These are phyloP conservation scores for Ogataea trehaloabstinens DNA, from an alignment of 805 yeast species.

Conservation along the genomic window DNA sequence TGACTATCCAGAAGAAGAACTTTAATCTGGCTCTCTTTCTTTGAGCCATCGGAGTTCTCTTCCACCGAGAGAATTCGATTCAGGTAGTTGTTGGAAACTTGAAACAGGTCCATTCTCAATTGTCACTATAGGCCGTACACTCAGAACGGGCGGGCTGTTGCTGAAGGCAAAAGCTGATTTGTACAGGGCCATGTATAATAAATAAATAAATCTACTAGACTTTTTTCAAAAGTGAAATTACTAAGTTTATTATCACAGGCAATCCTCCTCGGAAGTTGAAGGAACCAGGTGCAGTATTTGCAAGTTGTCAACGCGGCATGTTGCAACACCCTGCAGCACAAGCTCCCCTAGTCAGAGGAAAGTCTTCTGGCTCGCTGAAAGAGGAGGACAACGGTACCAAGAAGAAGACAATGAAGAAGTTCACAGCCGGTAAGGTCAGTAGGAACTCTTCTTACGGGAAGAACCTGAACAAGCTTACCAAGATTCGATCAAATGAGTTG, in stretches of 20 bases:
- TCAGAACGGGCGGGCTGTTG: no score
- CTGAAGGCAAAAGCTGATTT: no score
- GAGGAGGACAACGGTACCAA: conserved; percentile 21
- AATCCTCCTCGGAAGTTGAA: no score
- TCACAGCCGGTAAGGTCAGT: conserved; percentile 33
- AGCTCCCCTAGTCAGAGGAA: conserved; percentile 20
- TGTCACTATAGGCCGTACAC: not conserved
- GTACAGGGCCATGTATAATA: no score
- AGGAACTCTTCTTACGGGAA: conserved; percentile 36
- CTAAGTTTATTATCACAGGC: no score
- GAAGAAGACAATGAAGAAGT: conserved; percentile 30
- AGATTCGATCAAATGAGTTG: conserved; percentile 30
- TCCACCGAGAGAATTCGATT: conserved; percentile 32
- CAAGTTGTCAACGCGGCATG: no score
- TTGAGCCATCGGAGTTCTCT: conserved; percentile 22
- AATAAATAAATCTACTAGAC: no score
- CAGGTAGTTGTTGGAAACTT: conserved; percentile 44
- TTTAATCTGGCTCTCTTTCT: conserved; percentile 42
- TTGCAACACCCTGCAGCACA: not conserved
- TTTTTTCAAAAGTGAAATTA: no score
- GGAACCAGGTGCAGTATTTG: no score
- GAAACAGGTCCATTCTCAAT: conserved; percentile 44
- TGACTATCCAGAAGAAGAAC: conserved; percentile 76
- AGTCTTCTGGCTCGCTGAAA: conserved; percentile 26
- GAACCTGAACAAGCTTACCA: conserved; percentile 32